Percentiles rank a stretch among this genome's conserved stretches.
Conservation (phyloP, 1,284 basidiomycete species). For the Fomitopsis betulina region DNA sequence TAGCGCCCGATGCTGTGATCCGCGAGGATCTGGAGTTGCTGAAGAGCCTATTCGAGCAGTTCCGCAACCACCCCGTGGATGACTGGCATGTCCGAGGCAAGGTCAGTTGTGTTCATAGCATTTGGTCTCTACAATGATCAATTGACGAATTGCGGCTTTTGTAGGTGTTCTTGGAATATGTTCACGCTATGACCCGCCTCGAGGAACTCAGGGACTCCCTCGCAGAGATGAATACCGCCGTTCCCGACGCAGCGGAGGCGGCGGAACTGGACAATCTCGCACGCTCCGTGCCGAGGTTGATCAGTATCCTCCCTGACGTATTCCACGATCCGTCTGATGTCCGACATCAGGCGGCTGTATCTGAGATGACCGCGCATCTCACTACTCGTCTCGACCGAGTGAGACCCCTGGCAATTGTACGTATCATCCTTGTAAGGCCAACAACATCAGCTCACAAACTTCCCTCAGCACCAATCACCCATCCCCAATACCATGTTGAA, state of each 20-base stretch:
- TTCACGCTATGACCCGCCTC: constrained; percentile 55
- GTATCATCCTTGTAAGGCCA: constrained; percentile 27
- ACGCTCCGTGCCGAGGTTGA: constrained; percentile 59
- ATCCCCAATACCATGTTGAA: constrained; percentile 38
- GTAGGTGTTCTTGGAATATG: constrained; percentile 70
- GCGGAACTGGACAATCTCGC: constrained; percentile 58
- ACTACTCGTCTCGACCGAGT: constrained; percentile 56
- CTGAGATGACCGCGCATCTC: constrained; percentile 68
- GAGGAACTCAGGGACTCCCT: constrained; percentile 51
- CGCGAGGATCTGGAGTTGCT: constrained; percentile 75
- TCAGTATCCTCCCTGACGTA: constrained; percentile 69
- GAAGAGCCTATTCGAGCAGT: constrained; percentile 66
- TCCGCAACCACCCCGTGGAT: constrained; percentile 60
- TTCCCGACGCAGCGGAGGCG: constrained; percentile 42
- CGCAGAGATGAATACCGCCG: constrained; percentile 28
- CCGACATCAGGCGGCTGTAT: constrained; percentile 63
- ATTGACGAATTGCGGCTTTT: constrained; percentile 5
- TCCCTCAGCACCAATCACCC: constrained; percentile 28
- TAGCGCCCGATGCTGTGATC: constrained; percentile 90
- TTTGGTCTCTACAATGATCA: neutral
- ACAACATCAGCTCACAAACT: no score
- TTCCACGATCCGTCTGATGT: constrained; percentile 51
- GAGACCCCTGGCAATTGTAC: constrained; percentile 56
- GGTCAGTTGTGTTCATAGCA: constrained; percentile 36
- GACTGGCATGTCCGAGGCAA: constrained; percentile 81